Evolutionary conservation across 441 rosid species (phyloP).

Genomic region (Populus tomentosa): DNA sequence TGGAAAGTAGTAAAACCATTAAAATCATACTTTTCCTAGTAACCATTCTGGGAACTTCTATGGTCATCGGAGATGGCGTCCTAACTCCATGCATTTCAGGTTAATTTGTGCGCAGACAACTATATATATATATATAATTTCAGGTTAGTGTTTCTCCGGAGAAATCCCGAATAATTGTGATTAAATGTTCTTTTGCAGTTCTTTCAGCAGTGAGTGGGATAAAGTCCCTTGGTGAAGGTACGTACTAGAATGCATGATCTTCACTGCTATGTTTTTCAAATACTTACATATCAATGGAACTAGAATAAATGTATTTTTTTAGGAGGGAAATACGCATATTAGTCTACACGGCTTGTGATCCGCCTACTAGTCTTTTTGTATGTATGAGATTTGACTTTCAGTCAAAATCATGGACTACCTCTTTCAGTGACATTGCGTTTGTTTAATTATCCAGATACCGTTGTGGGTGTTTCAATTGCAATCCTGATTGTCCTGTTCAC

Average conservation of each 20-base stretch:
- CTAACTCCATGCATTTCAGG: conserved; percentile 86
- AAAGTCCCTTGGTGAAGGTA: conserved; percentile 49
- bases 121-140: not conserved
- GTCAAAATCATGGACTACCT: too few species aligned
- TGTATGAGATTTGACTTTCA: too few species aligned
- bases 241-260: conserved; percentile 19
- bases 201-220: conserved; percentile 75
- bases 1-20: conserved; percentile 36
- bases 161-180: not conserved
- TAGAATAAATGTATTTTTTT: not conserved
- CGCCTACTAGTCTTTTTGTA: too few species aligned
- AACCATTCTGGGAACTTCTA: conserved; percentile 72
- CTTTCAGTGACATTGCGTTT: not conserved
- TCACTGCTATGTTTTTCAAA: too few species aligned
- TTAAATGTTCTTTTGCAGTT: conserved; percentile 29
- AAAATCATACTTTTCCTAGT: conserved; percentile 48
- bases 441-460: conserved; percentile 40
- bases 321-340: not conserved
- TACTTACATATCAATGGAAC: too few species aligned
- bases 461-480: conserved; percentile 55
- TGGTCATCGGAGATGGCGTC: conserved; percentile 86
- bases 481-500: conserved; percentile 51
- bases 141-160: not conserved
- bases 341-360: too few species aligned
- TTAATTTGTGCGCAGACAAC: not conserved